phyloP scores from a whole-genome alignment of 768 basidiomycete species.

The Russula compacta region DNA sequence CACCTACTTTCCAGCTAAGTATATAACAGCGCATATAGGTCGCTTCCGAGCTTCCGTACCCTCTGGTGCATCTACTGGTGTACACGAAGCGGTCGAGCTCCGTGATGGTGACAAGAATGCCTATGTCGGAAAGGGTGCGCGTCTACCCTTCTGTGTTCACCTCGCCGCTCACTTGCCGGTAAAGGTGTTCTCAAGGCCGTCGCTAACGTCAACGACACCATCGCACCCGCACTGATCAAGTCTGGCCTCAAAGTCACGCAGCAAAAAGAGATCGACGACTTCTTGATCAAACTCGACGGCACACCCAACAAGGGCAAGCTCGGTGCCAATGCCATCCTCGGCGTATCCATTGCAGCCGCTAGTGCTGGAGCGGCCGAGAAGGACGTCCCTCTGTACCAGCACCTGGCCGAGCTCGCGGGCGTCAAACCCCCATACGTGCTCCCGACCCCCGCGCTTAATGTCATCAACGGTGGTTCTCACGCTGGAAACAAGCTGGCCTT shows the following conservation, averaged over 20 bases:
- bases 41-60: slow-evolving; percentile 92
- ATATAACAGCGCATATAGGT: slow-evolving; percentile 39
- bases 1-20: not conserved
- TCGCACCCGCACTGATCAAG: slow-evolving; percentile 83
- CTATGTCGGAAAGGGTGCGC: slow-evolving; percentile 91
- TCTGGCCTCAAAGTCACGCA: slow-evolving; percentile 74
- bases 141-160: not conserved
- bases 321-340: slow-evolving; percentile 98
- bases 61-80: slow-evolving; percentile 96
- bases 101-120: slow-evolving; percentile 89
- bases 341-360: slow-evolving; percentile 91
- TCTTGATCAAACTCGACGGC: slow-evolving; percentile 96
- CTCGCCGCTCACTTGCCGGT: not conserved
- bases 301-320: slow-evolving; percentile 99
- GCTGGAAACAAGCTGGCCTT: slow-evolving; percentile 99
- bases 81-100: slow-evolving; percentile 98
- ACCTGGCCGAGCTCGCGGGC: slow-evolving; percentile 93
- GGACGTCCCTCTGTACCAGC: slow-evolving; percentile 90
- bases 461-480: slow-evolving; percentile 99
- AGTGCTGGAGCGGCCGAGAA: slow-evolving; percentile 94
- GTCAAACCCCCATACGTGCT: slow-evolving; percentile 90
- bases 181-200: slow-evolving; percentile 92
- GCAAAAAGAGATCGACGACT: slow-evolving; percentile 95
- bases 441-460: slow-evolving; percentile 92
- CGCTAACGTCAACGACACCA: slow-evolving; percentile 83